phyloP scores from a whole-genome alignment of 805 yeast species.

The Hanseniaspora clermontiae region DNA sequence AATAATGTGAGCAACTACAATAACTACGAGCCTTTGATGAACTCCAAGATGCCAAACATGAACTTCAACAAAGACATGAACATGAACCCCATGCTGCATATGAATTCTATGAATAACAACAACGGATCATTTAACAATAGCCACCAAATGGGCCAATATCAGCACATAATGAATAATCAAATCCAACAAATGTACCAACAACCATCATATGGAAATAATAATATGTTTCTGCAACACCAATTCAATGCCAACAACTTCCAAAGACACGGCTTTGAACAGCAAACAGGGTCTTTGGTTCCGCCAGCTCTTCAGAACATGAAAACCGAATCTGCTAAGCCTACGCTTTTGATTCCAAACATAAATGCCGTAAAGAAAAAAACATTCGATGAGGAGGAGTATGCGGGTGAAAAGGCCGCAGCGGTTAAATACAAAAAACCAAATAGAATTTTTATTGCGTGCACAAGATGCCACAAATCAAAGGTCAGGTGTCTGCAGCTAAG shows the following conservation, averaged over 20 bases:
- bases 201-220: background rate
- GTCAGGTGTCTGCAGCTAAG: constrained; percentile 70
- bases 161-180: background rate
- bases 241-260: background rate
- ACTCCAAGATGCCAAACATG: background rate
- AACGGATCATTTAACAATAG: background rate
- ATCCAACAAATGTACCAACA: background rate
- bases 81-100: background rate
- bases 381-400: background rate
- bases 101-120: background rate
- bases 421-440: constrained; percentile 21
- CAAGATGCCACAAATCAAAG: constrained; percentile 60
- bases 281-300: background rate
- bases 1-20: background rate
- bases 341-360: constrained; percentile 2
- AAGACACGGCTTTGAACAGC: background rate
- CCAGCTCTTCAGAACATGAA: background rate
- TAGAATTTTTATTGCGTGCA: constrained; percentile 28
- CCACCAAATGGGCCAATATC: background rate
- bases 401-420: constrained; percentile 15
- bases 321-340: background rate
- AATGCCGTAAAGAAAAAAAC: background rate
- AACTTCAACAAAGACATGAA: background rate
- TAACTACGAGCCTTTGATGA: background rate
- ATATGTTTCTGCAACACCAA: background rate